Percentiles rank a stretch among this genome's conserved stretches.
Evolutionary conservation across 2,329 filamentous ascomycete genomes (phyloP).

Genomic region (Phaeosphaeriaceae sp.): DNA sequence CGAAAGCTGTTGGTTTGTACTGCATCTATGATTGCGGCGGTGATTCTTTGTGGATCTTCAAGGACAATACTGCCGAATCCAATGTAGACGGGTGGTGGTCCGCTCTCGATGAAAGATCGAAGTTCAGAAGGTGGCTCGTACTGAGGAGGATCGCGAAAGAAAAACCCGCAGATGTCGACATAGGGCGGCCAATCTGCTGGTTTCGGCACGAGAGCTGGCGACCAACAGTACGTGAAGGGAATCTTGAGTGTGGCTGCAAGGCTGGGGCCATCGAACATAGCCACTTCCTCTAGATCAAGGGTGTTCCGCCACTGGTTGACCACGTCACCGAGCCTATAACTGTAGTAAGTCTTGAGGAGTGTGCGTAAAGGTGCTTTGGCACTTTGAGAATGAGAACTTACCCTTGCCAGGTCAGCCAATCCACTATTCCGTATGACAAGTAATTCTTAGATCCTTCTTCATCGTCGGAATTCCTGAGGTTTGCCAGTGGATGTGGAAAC

Average conservation of each 20-base stretch:
- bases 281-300: slow-evolving; percentile 52
- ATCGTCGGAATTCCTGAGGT: too few species aligned
- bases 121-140: slow-evolving; percentile 47
- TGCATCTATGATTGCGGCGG: slow-evolving; percentile 55
- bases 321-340: slow-evolving; percentile 56
- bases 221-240: slow-evolving; percentile 57
- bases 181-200: slow-evolving; percentile 26
- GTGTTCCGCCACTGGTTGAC: slow-evolving; percentile 53
- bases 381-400: too few species aligned
- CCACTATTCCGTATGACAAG: slow-evolving; percentile 56
- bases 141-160: slow-evolving; percentile 49
- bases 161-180: slow-evolving; percentile 58
- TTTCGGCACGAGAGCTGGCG: slow-evolving; percentile 40
- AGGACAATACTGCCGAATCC: slow-evolving; percentile 66
- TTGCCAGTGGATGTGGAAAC: slow-evolving; percentile 60
- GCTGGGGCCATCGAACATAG: too few species aligned
- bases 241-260: slow-evolving; percentile 47
- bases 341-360: too few species aligned
- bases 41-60: slow-evolving; percentile 56
- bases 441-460: too few species aligned
- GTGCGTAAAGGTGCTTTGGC: too few species aligned
- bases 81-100: slow-evolving; percentile 61
- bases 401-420: slow-evolving; percentile 60
- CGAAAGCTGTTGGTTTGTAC: slow-evolving; percentile 48
- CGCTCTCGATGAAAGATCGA: slow-evolving; percentile 54